phyloP scores from a whole-genome alignment of 768 basidiomycete genomes.

The Russula griseocarnosa region DNA sequence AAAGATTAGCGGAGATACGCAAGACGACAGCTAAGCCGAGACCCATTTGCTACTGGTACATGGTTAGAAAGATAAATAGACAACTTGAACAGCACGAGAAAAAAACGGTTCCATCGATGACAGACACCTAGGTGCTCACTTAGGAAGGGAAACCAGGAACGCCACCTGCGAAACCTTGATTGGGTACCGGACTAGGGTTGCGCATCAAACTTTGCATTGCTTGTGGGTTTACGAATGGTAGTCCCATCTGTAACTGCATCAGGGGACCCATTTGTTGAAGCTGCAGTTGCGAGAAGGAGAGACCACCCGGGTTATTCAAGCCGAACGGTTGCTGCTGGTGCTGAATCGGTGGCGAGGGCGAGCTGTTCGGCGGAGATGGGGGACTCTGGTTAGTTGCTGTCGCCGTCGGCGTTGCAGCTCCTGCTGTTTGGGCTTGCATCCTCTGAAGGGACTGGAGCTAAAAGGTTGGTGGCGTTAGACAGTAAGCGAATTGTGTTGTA shows the following conservation, averaged over 20 bases:
- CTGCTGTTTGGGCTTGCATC: slow-evolving; percentile 49
- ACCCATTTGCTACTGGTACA: slow-evolving; percentile 20
- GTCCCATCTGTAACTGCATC: slow-evolving; percentile 56
- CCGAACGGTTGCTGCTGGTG: slow-evolving; percentile 51
- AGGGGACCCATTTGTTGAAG: slow-evolving; percentile 59
- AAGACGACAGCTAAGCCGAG: not conserved
- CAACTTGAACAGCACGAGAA: slow-evolving; percentile 1
- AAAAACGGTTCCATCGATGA: slow-evolving; percentile 4
- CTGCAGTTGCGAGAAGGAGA: slow-evolving; percentile 47
- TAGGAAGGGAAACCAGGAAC: slow-evolving; percentile 26
- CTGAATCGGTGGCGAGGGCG: slow-evolving; percentile 37
- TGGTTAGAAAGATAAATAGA: not conserved
- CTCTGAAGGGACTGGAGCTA: slow-evolving; percentile 61
- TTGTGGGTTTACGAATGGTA: slow-evolving; percentile 56
- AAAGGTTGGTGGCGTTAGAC: slow-evolving; percentile 18
- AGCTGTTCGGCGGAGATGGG: slow-evolving; percentile 34
- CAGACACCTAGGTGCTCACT: slow-evolving; percentile 19
- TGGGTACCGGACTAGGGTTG: slow-evolving; percentile 65
- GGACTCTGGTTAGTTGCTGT: slow-evolving; percentile 36
- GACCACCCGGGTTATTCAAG: slow-evolving; percentile 49
- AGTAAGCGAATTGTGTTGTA: not conserved
- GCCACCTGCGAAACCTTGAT: slow-evolving; percentile 34
- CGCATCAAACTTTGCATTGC: slow-evolving; percentile 88
- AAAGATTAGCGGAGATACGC: slow-evolving; percentile 5
- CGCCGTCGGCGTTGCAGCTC: slow-evolving; percentile 23